Conservation (phyloP, 257 asterid species). For the Datura wrightii region DNA sequence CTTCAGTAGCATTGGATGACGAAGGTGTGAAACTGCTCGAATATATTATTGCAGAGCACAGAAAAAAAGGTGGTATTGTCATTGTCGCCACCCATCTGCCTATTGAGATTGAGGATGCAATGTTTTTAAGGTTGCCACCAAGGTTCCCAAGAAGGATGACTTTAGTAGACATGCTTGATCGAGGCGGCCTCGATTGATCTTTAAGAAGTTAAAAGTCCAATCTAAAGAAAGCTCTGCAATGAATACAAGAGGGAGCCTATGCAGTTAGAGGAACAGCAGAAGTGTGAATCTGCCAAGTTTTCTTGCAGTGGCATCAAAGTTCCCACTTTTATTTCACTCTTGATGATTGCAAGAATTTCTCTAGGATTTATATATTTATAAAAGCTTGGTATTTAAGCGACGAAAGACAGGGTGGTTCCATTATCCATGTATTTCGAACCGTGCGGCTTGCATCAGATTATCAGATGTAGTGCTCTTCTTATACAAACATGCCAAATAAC, state of each 20-base stretch:
- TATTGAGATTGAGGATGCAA: slow-evolving; percentile 63
- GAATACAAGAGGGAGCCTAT: background rate
- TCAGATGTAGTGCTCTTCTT: background rate
- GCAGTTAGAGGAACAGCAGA: background rate
- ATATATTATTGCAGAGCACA: slow-evolving; percentile 66
- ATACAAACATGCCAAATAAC: background rate
- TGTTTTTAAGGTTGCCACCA: slow-evolving; percentile 63
- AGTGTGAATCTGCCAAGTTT: background rate
- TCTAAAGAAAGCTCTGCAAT: background rate
- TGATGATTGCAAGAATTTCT: background rate
- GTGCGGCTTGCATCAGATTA: slow-evolving; percentile 6
- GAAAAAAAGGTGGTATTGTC: slow-evolving; percentile 79
- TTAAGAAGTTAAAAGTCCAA: background rate
- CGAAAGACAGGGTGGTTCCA: background rate
- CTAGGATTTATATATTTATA: background rate
- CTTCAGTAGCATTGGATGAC: slow-evolving; percentile 80
- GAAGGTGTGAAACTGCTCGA: slow-evolving; percentile 80
- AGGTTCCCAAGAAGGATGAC: slow-evolving; percentile 69
- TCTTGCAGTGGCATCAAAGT: background rate
- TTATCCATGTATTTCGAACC: background rate
- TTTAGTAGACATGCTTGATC: slow-evolving; percentile 67
- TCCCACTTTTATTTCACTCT: background rate
- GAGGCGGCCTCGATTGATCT: slow-evolving; percentile 51
- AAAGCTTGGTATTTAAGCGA: background rate
- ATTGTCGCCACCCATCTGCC: slow-evolving; percentile 71